Base-by-base conservation (phyloP, 169 alveolate genomes). In the Cryptosporidium xiaoi region DNA sequence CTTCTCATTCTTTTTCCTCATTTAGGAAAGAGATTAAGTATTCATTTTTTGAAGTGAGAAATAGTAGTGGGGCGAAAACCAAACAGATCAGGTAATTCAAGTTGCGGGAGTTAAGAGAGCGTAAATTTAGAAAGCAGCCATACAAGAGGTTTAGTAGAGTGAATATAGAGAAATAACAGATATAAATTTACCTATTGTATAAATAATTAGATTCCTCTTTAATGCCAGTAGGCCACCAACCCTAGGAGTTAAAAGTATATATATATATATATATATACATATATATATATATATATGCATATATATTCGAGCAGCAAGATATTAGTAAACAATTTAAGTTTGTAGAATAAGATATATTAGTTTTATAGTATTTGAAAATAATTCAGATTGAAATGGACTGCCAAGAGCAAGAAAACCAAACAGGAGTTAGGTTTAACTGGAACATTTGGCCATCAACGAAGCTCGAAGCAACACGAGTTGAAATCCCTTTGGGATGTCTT, bases 401-500 rank as follows among this genome's bases (percentile, higher is more conserved):
- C 48, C 94, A 90, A 68, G 91, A 91, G 68, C 95, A 92, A 65
- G 98, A 95, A 90, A 91, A 92, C 58, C 93, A 92, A 62, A 96
- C 97, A 77, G 99, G 99, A 27, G 93, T 98, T 60, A 95, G 99
- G 62, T 96, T 97, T 93, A 95, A 98, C 66, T 98, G 99, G 99
- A 97, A 97, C 71, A 93, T 96, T 46, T 96, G 99, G 97, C 99
- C 99, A 10, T 93, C 98, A 55, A 96, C 98, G 55, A 96, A 96
- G 64, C 95, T 94, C 24, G 98, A 97, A 82, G 98, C 97, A 31
- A 95, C 97, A 58, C 92, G 98, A 91, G 97, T 97, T 29, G 99
- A 97, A 55, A 95, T 97, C 82, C 99, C 99, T 0, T 84, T 97
- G 65, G 99, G 99, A 18, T 93, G 98, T 62, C 90, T 98, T 64